Evolutionary conservation across 1,139 yeast genomes (phyloP).

Genomic region (Saccharomyces hybrid): DNA sequence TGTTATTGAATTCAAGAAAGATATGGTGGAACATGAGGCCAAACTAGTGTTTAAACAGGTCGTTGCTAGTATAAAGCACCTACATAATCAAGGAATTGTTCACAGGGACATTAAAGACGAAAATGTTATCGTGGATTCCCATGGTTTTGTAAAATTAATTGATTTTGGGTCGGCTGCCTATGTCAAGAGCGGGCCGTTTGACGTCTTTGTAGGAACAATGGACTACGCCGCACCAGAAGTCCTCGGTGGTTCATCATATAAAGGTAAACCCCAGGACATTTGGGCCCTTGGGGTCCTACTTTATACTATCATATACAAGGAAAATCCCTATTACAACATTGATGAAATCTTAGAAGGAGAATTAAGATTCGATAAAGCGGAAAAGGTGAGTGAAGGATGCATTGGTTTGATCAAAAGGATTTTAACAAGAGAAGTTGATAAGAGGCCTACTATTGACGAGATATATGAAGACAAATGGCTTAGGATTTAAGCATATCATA

Average conservation of each 20-base stretch:
- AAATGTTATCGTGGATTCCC: slow-evolving; percentile 78
- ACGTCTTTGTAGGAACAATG: slow-evolving; percentile 92
- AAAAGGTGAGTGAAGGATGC: slow-evolving; percentile 46
- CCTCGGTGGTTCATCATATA: slow-evolving; percentile 78
- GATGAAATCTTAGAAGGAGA: slow-evolving; percentile 94
- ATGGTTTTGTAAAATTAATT: slow-evolving; percentile 71
- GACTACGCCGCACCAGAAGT: slow-evolving; percentile 98
- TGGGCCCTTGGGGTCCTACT: slow-evolving; percentile 93
- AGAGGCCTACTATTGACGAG: slow-evolving; percentile 68
- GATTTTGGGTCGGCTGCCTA: slow-evolving; percentile 96
- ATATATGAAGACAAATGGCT: slow-evolving; percentile 70
- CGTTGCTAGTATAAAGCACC: slow-evolving; percentile 67
- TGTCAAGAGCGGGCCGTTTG: slow-evolving; percentile 44
- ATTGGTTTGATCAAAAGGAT: slow-evolving; percentile 55
- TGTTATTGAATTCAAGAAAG: slow-evolving; percentile 73
- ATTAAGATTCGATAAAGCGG: slow-evolving; percentile 56
- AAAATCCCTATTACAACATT: slow-evolving; percentile 89
- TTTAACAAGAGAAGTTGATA: slow-evolving; percentile 54
- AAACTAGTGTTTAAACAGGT: slow-evolving; percentile 73
- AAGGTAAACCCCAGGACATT: slow-evolving; percentile 89
- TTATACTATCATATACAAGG: slow-evolving; percentile 84
- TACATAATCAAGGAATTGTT: slow-evolving; percentile 81
- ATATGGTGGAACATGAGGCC: slow-evolving; percentile 72
- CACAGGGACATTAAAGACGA: slow-evolving; percentile 96
- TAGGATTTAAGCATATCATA: slow-evolving; percentile 8